phyloP scores from a whole-genome alignment of 192 early-diverging fungal genomes.

The Phlyctochytrium arcticum region DNA sequence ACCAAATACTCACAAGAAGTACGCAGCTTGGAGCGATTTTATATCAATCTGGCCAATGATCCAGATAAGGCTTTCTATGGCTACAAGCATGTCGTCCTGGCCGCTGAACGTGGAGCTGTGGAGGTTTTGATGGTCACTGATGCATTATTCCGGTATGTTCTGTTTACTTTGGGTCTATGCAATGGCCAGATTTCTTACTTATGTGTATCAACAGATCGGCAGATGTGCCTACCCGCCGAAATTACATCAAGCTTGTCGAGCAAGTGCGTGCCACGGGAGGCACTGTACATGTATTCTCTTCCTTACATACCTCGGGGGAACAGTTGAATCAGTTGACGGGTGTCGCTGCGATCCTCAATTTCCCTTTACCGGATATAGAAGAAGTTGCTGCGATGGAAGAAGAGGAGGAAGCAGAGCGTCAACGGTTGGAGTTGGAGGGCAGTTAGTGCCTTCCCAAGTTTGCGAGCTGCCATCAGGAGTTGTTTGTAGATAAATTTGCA shows the following conservation, averaged over 20 bases:
- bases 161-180: neutral
- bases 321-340: constrained; percentile 92
- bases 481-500: too few relatives aligned
- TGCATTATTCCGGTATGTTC: constrained; percentile 71
- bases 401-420: too few relatives aligned
- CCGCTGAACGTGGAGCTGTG: constrained; percentile 81
- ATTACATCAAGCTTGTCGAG: constrained; percentile 88
- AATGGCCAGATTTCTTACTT: neutral
- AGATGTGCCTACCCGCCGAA: constrained; percentile 75
- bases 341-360: constrained; percentile 89
- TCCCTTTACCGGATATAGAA: constrained; percentile 73
- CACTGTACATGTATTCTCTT: constrained; percentile 83
- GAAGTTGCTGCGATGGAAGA: constrained; percentile 18
- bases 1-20: constrained; percentile 91
- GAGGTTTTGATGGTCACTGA: constrained; percentile 89
- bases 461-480: too few relatives aligned
- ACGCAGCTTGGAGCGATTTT: constrained; percentile 77
- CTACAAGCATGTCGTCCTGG: constrained; percentile 75
- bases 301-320: constrained; percentile 93
- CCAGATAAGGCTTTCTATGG: constrained; percentile 94
- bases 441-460: too few relatives aligned
- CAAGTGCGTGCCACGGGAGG: constrained; percentile 69
- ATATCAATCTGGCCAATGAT: constrained; percentile 83
- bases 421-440: too few relatives aligned
- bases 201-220: constrained; percentile 55